Evolutionary conservation across 2,329 filamentous ascomycete genomes (phyloP).

Genomic region (Penicillium sp.): DNA sequence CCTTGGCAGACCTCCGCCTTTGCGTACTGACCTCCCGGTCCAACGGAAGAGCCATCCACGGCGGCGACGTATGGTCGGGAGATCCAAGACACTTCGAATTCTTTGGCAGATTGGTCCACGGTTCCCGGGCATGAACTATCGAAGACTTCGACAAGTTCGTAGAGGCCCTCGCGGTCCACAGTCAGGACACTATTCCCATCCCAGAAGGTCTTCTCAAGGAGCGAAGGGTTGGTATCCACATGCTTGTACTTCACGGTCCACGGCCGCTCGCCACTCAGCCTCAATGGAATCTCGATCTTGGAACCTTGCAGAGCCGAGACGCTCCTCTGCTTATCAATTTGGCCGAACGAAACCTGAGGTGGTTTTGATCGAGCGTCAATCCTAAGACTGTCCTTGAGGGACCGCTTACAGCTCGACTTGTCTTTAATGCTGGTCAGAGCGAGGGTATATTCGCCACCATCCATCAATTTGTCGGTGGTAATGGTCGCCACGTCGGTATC

Average conservation of each 20-base stretch:
- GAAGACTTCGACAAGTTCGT: constrained; percentile 70
- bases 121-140: constrained; percentile 78
- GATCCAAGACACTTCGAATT: constrained; percentile 80
- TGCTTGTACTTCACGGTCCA: constrained; percentile 78
- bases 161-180: constrained; percentile 65
- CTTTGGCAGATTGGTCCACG: constrained; percentile 66
- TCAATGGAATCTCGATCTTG: constrained; percentile 68
- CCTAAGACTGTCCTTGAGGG: constrained; percentile 76
- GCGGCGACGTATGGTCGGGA: constrained; percentile 68
- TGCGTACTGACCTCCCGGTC: constrained; percentile 53
- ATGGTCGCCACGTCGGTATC: constrained; percentile 62
- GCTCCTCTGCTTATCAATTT: constrained; percentile 71
- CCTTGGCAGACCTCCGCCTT: constrained; percentile 89
- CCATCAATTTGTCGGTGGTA: constrained; percentile 65
- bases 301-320: constrained; percentile 73
- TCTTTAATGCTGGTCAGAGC: constrained; percentile 83
- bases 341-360: constrained; percentile 78
- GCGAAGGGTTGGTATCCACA: constrained; percentile 49
- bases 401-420: constrained; percentile 76
- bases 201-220: constrained; percentile 47
- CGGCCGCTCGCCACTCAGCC: constrained; percentile 77
- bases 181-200: constrained; percentile 64
- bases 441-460: constrained; percentile 85
- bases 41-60: constrained; percentile 47
- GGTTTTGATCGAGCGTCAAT: constrained; percentile 83